These are phyloP conservation scores for Candida argentea DNA, from an alignment of 805 yeast species.

Conservation along the genomic window DNA sequence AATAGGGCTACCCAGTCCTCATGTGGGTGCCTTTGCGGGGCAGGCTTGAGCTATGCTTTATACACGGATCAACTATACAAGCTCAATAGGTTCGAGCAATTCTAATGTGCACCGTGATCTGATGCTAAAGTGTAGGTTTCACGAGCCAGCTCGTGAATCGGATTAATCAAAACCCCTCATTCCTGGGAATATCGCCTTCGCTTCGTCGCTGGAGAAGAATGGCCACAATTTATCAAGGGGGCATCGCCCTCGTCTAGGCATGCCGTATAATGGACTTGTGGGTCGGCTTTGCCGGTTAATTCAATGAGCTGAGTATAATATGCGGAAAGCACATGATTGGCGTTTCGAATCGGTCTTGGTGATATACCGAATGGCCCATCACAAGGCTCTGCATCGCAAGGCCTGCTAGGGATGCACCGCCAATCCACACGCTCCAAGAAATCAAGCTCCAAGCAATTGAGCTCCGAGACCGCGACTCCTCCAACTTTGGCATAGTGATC, in stretches of 20 bases:
- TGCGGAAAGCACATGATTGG: conserved; percentile 28
- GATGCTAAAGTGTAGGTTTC: too few relatives aligned
- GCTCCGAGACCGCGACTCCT: conserved; percentile 74
- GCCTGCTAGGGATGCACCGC: conserved; percentile 35
- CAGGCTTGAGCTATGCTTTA: too few relatives aligned
- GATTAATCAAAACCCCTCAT: too few relatives aligned
- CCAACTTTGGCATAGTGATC: conserved; percentile 94
- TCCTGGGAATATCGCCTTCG: too few relatives aligned
- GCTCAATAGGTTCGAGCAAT: too few relatives aligned
- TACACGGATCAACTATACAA: too few relatives aligned
- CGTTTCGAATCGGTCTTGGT: conserved; percentile 15
- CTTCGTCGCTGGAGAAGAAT: too few relatives aligned
- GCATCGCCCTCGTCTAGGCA: conserved; percentile 2
- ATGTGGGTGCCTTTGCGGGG: too few relatives aligned
- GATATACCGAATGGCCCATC: conserved; percentile 5
- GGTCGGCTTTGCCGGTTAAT: conserved; percentile 30
- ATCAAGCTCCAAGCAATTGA: conserved; percentile 83
- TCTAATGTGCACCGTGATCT: too few relatives aligned
- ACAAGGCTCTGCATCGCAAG: conserved; percentile 5
- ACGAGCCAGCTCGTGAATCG: too few relatives aligned
- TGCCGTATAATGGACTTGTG: conserved; percentile 3
- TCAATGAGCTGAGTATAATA: conserved; percentile 30
- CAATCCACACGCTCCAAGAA: conserved; percentile 74
- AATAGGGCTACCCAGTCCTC: too few relatives aligned
- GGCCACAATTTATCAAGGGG: background rate